Base-by-base conservation (phyloP, 2,329 filamentous ascomycete genomes). In the Cytospora chrysosperma region DNA sequence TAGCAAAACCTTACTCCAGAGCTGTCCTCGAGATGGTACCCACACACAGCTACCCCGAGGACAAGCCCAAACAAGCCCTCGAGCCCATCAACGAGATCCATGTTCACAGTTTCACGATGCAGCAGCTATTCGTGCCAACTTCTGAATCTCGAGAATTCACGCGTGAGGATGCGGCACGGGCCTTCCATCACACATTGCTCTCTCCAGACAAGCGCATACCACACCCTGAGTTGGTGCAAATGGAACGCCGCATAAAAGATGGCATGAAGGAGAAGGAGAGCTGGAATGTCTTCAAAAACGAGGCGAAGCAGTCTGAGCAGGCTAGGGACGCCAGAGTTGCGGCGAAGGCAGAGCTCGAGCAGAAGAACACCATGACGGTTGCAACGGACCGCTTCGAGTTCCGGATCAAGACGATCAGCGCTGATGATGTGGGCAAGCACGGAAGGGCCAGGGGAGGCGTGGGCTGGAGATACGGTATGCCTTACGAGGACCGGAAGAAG, bases 11-110 rank as follows among this genome's bases (percentile, higher is more conserved):
- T 15, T 97, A 97, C 75, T 83, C 89, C 27, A 84, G 84, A 63
- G 91, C 92, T 13, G 82, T 98, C 27, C 81, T 92, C 69, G 77
- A 79, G 37, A 96, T 97, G 93, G 80, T 98, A 6, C 93, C 92
- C 3, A 91, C 86, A n/a, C 77, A 78, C 73, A 88, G 72, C 75
- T 82, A 65, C 80, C 81, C 61, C 72, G 80, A 69, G 72, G 81
- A 70, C 77, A 85, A 78, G 75, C 73, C 75, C 5, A 28, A 53
- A n/a, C 24, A 56, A 21, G 76, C 79, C 0, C 84, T 86, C 69
- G 85, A 89, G 75, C 79, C 84, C 26, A 84, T 88, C 74, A 88
- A 88, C 73, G 86, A 88, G 73, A 76, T 89, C 24, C 81, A 86
- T 69, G 80, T 86, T n/a, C 86, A 88, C 74, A 79, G 79, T 56